phyloP scores from a whole-genome alignment of 192 early-diverging fungal species.

The Rhizoclosmatium globosum region DNA sequence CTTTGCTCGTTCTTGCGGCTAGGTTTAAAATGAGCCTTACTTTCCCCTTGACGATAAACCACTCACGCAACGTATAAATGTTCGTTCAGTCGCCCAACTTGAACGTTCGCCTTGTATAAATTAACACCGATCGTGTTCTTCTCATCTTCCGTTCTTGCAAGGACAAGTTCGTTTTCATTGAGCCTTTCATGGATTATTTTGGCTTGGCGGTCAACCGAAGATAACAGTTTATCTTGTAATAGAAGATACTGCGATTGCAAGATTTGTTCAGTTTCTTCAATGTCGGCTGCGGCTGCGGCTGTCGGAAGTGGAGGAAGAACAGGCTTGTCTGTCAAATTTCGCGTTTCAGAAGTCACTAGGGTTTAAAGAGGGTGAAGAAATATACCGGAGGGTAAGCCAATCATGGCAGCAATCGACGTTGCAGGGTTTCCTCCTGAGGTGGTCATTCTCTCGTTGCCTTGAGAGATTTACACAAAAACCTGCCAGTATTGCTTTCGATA shows the following conservation, averaged over 20 bases:
- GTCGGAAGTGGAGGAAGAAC: conserved; percentile 11
- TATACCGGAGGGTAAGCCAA: background rate
- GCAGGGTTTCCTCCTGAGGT: background rate
- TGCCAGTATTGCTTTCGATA: no score
- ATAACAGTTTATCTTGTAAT: conserved; percentile 53
- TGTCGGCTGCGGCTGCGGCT: background rate
- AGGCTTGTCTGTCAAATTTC: background rate
- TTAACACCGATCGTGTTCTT: conserved; percentile 53
- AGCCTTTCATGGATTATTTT: conserved; percentile 48
- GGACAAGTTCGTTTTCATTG: conserved; percentile 47
- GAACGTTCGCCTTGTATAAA: conserved; percentile 52
- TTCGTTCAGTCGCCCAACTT: conserved; percentile 56
- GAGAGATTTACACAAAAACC: no score
- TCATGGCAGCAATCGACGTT: conserved; percentile 6
- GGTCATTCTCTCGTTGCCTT: no score
- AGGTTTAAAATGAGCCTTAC: background rate
- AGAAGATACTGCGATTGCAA: conserved; percentile 52
- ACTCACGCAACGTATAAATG: conserved; percentile 51
- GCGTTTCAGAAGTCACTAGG: background rate
- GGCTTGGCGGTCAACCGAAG: conserved; percentile 55
- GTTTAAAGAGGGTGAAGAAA: background rate
- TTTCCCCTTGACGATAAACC: background rate
- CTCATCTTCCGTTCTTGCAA: conserved; percentile 49
- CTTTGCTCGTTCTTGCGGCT: conserved; percentile 17
- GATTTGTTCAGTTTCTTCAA: conserved; percentile 42